Conservation (phyloP, 2,329 filamentous ascomycete genomes). For the Cladorrhinum sp. region DNA sequence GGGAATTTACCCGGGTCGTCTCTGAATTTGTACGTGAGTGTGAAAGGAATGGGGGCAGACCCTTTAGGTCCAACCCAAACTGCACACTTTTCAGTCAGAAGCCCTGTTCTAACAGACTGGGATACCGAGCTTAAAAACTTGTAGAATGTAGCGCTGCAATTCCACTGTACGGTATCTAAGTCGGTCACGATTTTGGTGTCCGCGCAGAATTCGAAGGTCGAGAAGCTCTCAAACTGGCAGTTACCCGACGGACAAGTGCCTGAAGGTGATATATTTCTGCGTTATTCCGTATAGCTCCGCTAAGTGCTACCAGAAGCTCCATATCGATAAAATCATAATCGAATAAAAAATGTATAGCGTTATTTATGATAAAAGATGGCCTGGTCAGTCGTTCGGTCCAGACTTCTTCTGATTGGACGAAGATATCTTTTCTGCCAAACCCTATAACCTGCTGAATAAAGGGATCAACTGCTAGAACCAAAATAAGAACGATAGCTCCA, state of each 20-base stretch:
- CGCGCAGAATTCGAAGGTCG: neutral
- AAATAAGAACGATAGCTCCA: neutral
- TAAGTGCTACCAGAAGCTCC: too few species aligned
- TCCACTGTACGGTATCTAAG: neutral
- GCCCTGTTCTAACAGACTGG: too few species aligned
- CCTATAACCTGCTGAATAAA: conserved; percentile 6
- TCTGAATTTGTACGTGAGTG: too few species aligned
- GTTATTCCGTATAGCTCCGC: neutral
- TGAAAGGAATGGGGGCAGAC: too few species aligned
- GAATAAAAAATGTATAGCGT: too few species aligned
- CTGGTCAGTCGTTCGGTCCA: neutral
- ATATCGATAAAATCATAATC: too few species aligned
- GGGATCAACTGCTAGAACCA: neutral
- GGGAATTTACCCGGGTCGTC: too few species aligned
- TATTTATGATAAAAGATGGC: too few species aligned
- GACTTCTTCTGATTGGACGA: neutral
- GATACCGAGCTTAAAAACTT: too few species aligned
- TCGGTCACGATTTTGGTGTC: neutral
- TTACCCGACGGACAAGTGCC: conserved; percentile 1
- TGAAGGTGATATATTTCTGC: neutral
- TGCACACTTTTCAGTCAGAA: too few species aligned
- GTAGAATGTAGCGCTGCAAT: conserved; percentile 3
- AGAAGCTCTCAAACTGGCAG: neutral
- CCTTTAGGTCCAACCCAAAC: too few species aligned
- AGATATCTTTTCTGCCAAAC: neutral